These are phyloP conservation scores for Gonium pectorale DNA, from an alignment of 139 green algal species.

Conservation along the genomic window DNA sequence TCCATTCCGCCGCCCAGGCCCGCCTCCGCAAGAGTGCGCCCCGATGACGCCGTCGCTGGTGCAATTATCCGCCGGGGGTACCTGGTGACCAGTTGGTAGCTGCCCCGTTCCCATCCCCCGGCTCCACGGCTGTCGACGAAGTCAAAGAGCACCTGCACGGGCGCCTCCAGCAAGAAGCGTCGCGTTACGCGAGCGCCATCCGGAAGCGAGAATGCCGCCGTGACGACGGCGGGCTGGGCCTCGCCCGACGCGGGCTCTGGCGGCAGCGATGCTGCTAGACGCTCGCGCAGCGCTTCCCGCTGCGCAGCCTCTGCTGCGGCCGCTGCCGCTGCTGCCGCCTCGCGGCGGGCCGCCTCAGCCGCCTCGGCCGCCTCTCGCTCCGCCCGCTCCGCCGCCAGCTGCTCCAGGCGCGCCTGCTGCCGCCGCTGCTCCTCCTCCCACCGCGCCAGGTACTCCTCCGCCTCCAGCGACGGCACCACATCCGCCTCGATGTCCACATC, in stretches of 20 bases:
- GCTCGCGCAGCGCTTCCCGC: slow-evolving; percentile 30
- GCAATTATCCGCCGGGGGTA: slow-evolving; percentile 74
- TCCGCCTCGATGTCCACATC: slow-evolving; percentile 88
- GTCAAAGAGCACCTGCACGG: slow-evolving; percentile 71
- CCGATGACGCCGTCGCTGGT: background rate
- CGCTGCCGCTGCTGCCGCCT: slow-evolving; percentile 27
- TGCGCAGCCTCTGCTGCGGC: slow-evolving; percentile 24
- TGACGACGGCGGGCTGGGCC: background rate
- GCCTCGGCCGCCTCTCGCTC: slow-evolving; percentile 21
- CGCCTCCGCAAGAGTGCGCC: slow-evolving; percentile 40
- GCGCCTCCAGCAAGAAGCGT: slow-evolving; percentile 63
- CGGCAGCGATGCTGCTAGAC: slow-evolving; percentile 56
- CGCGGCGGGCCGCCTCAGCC: slow-evolving; percentile 1
- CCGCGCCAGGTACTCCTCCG: slow-evolving; percentile 54
- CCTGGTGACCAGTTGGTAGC: slow-evolving; percentile 77
- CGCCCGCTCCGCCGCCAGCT: slow-evolving; percentile 26
- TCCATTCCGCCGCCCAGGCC: slow-evolving; percentile 51
- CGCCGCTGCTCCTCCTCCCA: slow-evolving; percentile 59
- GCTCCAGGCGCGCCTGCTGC: slow-evolving; percentile 47
- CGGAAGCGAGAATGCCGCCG: slow-evolving; percentile 76
- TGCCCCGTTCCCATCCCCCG: slow-evolving; percentile 45
- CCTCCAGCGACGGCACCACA: slow-evolving; percentile 81
- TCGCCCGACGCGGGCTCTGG: slow-evolving; percentile 57
- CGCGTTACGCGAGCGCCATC: slow-evolving; percentile 68
- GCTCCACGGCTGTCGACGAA: slow-evolving; percentile 70